phyloP scores from a whole-genome alignment of 1,284 basidiomycete genomes.

The Ustilago cynodontis region DNA sequence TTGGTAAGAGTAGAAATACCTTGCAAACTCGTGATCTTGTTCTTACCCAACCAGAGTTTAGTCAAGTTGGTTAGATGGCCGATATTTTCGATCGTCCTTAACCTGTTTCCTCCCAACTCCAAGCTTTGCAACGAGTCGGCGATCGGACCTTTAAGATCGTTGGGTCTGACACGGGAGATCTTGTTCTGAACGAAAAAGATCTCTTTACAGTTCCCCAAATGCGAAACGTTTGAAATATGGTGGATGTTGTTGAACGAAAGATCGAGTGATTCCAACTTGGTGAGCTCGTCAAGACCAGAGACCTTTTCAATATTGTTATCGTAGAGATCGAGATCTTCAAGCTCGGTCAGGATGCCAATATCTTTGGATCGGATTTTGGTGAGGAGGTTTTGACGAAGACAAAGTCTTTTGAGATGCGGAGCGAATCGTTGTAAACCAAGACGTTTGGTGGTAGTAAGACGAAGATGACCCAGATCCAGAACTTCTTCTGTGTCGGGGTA shows the following conservation, averaged over 20 bases:
- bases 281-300: slow-evolving; percentile 70
- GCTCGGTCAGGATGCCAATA: slow-evolving; percentile 74
- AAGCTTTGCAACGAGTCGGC: slow-evolving; percentile 80
- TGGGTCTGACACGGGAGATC: slow-evolving; percentile 79
- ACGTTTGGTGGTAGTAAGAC: slow-evolving; percentile 76
- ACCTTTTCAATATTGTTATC: slow-evolving; percentile 82
- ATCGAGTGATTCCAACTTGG: slow-evolving; percentile 83
- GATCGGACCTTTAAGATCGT: slow-evolving; percentile 76
- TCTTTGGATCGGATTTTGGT: slow-evolving; percentile 75
- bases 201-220: slow-evolving; percentile 75
- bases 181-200: slow-evolving; percentile 97
- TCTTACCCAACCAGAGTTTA: slow-evolving; percentile 94
- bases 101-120: slow-evolving; percentile 91
- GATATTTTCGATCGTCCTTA: slow-evolving; percentile 89
- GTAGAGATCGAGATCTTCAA: slow-evolving; percentile 93
- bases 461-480: slow-evolving; percentile 87
- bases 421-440: slow-evolving; percentile 78
- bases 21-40: slow-evolving; percentile 64
- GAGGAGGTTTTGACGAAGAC: slow-evolving; percentile 89
- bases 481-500: slow-evolving; percentile 58
- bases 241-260: slow-evolving; percentile 91
- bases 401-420: slow-evolving; percentile 79
- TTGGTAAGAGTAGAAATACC: slow-evolving; percentile 37
- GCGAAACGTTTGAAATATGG: slow-evolving; percentile 73
- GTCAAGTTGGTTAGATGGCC: slow-evolving; percentile 85